Base-by-base conservation (phyloP, 2,329 filamentous ascomycete species). In the Ophiosphaerella korrae region DNA sequence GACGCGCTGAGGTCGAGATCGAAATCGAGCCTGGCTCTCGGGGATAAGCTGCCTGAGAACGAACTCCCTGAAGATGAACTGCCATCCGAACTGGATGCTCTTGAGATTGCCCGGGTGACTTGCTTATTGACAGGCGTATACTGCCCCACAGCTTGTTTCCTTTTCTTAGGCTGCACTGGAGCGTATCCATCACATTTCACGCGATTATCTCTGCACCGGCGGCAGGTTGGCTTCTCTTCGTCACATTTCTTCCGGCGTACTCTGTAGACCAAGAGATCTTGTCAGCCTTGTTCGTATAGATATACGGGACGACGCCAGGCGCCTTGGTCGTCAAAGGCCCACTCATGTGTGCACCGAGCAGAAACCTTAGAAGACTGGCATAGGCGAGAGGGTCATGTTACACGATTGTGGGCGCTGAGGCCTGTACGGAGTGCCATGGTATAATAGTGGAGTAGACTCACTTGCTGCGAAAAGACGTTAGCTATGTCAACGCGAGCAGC, bases 191-290 rank as follows among this genome's bases (percentile, higher is more conserved):
- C 50, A 26, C 50, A 53, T 34, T 53, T 53, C 6, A 42, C 42
- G 13, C 35, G 41, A n/a, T 43, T 41, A 24, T 50, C 42, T 32
- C 46, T 32, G 37, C 50, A 53, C n/a, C 50, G 46, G 13, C 47
- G 41, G 12, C 50, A 53, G 37, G 36, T 53, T 42, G 50, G 50
- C 31, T 50, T 53, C 42, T 53, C 50, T 42, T 53, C 50, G 37
- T 53, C 50, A 38, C 50, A 53, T 45, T 53, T 53, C 33, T 53
- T 53, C 31, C 50, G 37, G 3, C 50, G 50, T 40, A 42, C 45
- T 45, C 50, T 53, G 14, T 12, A 32, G 21, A 34, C n/a, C 16
- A 42, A 45, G n/a, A 45, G 7, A 24, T 29, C 11, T 32, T 39
- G 45, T 48, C 32, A 48, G 45, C 14, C 13, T 35, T 31, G 13